Conservation (phyloP, 805 yeast genomes). For the Saturnispora quitensis region DNA sequence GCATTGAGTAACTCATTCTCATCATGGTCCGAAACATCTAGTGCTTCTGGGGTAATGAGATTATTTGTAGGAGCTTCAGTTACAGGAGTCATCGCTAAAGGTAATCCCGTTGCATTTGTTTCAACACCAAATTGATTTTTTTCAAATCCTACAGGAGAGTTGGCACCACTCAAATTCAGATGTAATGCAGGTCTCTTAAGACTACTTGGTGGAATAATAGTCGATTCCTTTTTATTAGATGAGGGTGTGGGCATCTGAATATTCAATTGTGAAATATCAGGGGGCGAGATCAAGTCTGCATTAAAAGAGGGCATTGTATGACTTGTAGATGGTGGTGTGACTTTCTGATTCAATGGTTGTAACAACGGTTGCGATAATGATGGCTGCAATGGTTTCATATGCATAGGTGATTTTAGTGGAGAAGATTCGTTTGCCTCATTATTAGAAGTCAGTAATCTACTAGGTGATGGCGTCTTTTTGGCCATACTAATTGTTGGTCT, state of each 20-base stretch:
- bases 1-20: not conserved
- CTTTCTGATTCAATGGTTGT: constrained; percentile 44
- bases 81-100: constrained; percentile 74
- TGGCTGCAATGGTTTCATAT: constrained; percentile 43
- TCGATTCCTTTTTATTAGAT: constrained; percentile 28
- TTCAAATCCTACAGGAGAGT: constrained; percentile 9
- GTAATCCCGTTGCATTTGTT: constrained; percentile 58
- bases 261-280: constrained; percentile 38
- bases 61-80: constrained; percentile 38
- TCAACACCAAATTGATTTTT: constrained; percentile 31
- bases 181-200: not conserved
- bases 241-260: constrained; percentile 69
- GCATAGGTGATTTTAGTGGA: constrained; percentile 27
- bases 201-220: constrained; percentile 13
- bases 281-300: constrained; percentile 10
- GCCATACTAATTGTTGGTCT: constrained; percentile 31
- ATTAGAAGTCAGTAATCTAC: constrained; percentile 20
- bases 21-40: not conserved
- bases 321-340: constrained; percentile 15
- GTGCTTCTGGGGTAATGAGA: constrained; percentile 9
- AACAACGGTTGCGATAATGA: constrained; percentile 35
- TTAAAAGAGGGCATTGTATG: constrained; percentile 16
- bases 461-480: constrained; percentile 40
- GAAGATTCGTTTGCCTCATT: constrained; percentile 25
- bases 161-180: constrained; percentile 4